Percentiles rank a stretch among this genome's conserved stretches.
phyloP scores from a whole-genome alignment of 2,329 filamentous ascomycete species.

The Hypoxylon sp. region DNA sequence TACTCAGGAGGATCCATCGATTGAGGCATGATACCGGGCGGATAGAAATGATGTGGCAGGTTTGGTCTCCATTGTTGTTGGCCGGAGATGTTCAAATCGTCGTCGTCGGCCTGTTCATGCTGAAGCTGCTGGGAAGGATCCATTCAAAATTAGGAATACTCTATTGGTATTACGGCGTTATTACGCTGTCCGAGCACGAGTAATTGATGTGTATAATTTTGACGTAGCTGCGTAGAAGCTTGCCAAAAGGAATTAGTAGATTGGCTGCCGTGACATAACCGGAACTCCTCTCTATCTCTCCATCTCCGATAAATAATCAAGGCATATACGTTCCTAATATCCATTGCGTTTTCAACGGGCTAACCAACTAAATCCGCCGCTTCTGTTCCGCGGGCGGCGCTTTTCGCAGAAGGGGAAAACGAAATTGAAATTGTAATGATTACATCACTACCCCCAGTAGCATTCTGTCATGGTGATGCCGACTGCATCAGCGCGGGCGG shows the following conservation, averaged over 20 bases:
- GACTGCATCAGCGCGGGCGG: background rate
- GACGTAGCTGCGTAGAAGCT: too few relatives aligned
- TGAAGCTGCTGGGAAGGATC: conserved; percentile 19
- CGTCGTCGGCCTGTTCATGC: conserved; percentile 7
- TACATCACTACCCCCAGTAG: conserved; percentile 30
- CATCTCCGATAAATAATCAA: too few relatives aligned
- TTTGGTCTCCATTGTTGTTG: conserved; percentile 28
- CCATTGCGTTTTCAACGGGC: background rate
- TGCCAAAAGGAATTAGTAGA: too few relatives aligned
- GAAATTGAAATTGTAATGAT: conserved; percentile 29
- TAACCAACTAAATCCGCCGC: background rate
- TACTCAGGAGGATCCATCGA: conserved; percentile 1
- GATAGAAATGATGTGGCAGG: conserved; percentile 37
- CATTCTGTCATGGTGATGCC: conserved; percentile 35
- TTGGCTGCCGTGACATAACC: too few relatives aligned
- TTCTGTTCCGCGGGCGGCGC: background rate
- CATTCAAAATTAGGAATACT: conserved; percentile 18
- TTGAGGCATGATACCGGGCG: conserved; percentile 3
- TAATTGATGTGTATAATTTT: background rate
- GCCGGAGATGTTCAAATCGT: conserved; percentile 4
- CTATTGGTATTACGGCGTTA: background rate
- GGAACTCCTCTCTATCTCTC: too few relatives aligned
- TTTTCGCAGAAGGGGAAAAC: conserved; percentile 1
- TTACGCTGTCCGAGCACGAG: conserved; percentile 1
- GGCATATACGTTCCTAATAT: background rate